These are phyloP conservation scores for Phytopythium aichiense DNA, from an alignment of 352 stramenopile genomes.

Conservation along the genomic window DNA sequence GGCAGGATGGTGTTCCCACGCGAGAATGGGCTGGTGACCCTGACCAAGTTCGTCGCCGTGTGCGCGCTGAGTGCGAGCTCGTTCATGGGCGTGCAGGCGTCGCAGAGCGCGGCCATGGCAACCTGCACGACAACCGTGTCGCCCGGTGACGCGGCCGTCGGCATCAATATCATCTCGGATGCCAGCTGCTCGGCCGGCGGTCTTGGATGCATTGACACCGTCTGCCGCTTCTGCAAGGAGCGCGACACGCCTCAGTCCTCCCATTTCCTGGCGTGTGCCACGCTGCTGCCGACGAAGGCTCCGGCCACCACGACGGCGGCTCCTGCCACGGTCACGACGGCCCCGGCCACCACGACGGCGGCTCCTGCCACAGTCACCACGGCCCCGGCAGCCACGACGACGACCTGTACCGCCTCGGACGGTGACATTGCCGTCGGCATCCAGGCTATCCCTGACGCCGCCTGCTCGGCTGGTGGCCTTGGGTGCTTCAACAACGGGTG, in stretches of 20 bases:
- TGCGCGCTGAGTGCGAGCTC: constrained; percentile 2
- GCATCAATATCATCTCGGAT: constrained; percentile 36
- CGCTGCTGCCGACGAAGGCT: not conserved
- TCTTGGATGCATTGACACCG: constrained; percentile 29
- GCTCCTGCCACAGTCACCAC: not conserved
- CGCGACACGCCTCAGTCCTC: constrained; percentile 13
- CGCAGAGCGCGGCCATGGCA: not conserved
- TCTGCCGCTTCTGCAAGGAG: constrained; percentile 47
- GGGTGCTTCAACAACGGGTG: constrained; percentile 30
- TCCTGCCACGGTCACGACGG: not conserved
- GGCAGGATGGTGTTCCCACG: constrained; percentile 7
- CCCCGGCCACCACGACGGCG: not conserved
- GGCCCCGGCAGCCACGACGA: not conserved
- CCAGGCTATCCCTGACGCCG: constrained; percentile 20
- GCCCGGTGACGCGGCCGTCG: constrained; percentile 22
- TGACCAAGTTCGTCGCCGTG: constrained; percentile 7
- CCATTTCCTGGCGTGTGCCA: constrained; percentile 5
- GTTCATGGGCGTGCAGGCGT: not conserved
- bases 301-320: not conserved
- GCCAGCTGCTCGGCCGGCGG: constrained; percentile 24
- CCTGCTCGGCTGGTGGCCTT: constrained; percentile 23
- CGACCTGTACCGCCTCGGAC: constrained; percentile 9
- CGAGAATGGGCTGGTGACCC: constrained; percentile 5
- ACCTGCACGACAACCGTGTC: constrained; percentile 16
- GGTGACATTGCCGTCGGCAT: constrained; percentile 26